Evolutionary conservation across 768 basidiomycete genomes (phyloP).

Genomic region (Thelephora aurantiotincta): DNA sequence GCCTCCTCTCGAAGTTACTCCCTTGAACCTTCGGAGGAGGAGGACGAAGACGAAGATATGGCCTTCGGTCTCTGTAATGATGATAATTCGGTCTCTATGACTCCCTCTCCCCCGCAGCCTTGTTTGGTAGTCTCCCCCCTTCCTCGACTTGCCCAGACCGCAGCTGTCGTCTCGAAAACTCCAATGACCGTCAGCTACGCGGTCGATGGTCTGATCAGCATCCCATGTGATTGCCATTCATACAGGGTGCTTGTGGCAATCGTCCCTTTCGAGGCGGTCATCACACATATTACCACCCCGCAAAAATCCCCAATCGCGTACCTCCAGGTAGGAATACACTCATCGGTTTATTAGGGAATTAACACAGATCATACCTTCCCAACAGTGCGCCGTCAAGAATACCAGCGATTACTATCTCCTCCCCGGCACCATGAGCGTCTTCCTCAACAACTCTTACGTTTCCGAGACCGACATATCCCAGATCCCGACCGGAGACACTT

Average conservation of each 20-base stretch:
- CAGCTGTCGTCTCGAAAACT: slow-evolving; percentile 20
- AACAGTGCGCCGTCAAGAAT: slow-evolving; percentile 37
- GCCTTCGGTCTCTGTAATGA: too few relatives aligned
- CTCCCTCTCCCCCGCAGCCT: slow-evolving; percentile 4
- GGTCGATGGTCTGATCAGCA: slow-evolving; percentile 32
- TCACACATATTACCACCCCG: slow-evolving; percentile 36
- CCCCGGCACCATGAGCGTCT: slow-evolving; percentile 37
- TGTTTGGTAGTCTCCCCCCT: neutral
- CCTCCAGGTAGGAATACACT: neutral
- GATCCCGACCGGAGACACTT: slow-evolving; percentile 33
- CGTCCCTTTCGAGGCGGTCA: slow-evolving; percentile 29
- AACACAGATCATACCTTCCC: neutral
- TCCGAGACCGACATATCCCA: slow-evolving; percentile 32
- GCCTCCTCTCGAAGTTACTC: neutral
- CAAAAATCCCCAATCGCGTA: slow-evolving; percentile 31
- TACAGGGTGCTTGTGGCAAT: slow-evolving; percentile 43
- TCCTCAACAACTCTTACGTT: slow-evolving; percentile 42
- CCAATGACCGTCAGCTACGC: slow-evolving; percentile 37
- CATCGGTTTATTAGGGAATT: neutral
- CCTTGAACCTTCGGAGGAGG: neutral
- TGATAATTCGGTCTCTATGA: neutral
- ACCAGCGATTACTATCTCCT: slow-evolving; percentile 43
- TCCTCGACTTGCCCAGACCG: neutral
- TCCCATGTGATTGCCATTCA: slow-evolving; percentile 38
- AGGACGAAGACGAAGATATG: too few relatives aligned